Evolutionary conservation across 2,329 filamentous ascomycete genomes (phyloP), one percentile per base, ranked within the genome.

Genomic region (Gremmenia infestans): DNA sequence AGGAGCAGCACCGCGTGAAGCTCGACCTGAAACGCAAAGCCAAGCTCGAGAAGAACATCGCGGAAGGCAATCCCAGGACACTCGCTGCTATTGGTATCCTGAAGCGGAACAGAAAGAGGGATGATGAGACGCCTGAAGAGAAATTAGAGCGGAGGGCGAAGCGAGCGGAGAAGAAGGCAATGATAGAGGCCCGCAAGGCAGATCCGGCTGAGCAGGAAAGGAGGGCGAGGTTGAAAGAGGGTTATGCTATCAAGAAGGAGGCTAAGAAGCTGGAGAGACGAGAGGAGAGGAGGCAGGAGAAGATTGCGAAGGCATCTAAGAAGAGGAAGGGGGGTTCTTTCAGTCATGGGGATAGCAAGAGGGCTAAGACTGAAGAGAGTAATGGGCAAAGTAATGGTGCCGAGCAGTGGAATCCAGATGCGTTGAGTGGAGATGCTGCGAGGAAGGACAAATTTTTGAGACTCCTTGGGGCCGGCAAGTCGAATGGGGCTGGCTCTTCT

Each of bases 401-500:
- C n/a, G 56, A 59, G 43, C 60, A 60, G 50, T 66, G 63, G 59
- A 65, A 63, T 36, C 52, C 61, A 1, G 57, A 63, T 17, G 60
- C 55, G 7, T 57, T 70, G n/a, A 42, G 54, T 37, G 67, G 68
- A 4, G 66, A 62, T 23, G 62, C 60, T 6, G 59, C 60, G 11
- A 59, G 67, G 14, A 63, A 68, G 46, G 56, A 57, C 17, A 70
- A 70, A 51, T 69, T 69, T 43, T 42, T 69, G 46, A 62, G 68
- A 46, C 52, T 70, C 15, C 57, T 70, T 23, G 66, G 67, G 15
- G 65, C 61, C 17, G 49, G 49, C 4, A 56, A 56, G 46, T 32
- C 9, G 14, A 37, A 32, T 6, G 49, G 37, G 39, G 57, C 52
- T 40, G 53, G 53, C 6, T 14, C 28, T 9, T 48, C 28, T n/a